phyloP scores from a whole-genome alignment of 306 rosid genomes.

The Casuarina glauca region DNA sequence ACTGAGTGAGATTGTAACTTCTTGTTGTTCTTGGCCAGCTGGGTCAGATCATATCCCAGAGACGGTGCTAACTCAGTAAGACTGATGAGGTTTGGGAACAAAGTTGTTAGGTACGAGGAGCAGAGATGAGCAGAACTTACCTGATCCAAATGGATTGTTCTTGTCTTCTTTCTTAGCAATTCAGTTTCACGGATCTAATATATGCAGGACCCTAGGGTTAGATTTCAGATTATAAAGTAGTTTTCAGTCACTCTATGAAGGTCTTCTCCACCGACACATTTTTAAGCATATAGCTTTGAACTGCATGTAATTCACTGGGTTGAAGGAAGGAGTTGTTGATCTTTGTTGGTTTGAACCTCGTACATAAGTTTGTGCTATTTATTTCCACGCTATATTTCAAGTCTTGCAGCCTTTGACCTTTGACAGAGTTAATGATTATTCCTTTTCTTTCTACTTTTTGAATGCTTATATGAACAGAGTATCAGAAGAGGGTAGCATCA shows the following conservation, averaged over 20 bases:
- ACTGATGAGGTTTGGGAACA: neutral
- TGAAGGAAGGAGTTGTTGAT: neutral
- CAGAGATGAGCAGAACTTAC: neutral
- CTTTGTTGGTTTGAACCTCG: neutral
- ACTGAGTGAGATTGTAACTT: neutral
- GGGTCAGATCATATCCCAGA: neutral
- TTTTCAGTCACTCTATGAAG: neutral
- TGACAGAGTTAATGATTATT: neutral
- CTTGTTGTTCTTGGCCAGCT: neutral
- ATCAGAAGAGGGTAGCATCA: constrained; percentile 3
- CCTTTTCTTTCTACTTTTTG: neutral
- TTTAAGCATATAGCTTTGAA: constrained; percentile 1
- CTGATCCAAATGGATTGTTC: neutral
- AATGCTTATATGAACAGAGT: neutral
- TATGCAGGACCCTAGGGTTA: neutral
- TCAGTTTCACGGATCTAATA: neutral
- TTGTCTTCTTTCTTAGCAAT: neutral
- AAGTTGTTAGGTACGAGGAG: constrained; percentile 1
- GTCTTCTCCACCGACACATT: neutral
- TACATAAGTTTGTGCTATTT: neutral
- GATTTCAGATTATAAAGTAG: neutral
- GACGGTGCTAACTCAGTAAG: neutral
- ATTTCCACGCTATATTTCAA: neutral
- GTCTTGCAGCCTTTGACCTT: neutral
- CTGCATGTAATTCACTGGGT: neutral